Evolutionary conservation across 148 eudicot genomes (phyloP), one percentile per base, ranked within the genome.

Genomic region (Diospyros kaki): DNA sequence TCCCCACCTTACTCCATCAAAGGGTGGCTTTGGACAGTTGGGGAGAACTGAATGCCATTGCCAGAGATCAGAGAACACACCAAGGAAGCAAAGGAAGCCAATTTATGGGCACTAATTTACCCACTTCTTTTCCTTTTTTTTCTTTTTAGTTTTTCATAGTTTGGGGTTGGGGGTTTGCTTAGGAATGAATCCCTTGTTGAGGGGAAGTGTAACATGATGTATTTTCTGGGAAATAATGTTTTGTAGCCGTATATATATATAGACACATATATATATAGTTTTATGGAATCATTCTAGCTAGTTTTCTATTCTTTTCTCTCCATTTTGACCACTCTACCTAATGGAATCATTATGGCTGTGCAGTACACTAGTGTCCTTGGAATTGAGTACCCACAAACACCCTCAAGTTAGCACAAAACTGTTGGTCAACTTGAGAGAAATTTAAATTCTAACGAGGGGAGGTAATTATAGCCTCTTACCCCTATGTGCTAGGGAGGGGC

Each of bases 1-100:
- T 43, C 58, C 62, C 75, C 67, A 46, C 51, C 39, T n/a, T 62
- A 50, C 56, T 73, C 39, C 68, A 73, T 63, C 60, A 52, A 59
- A 63, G 61, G 76, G 46, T 60, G 44, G 66, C 65, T 60, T 38
- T 9, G 58, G 42, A 63, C 28, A 28, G 40, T 1, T 38, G 13
- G 68, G 75, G 69, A 74, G 9, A 41, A 15, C 0, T 2, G 11
- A 3, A 53, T 74, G n/a, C 40, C 17, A n/a, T 10, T 11, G 65
- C 38, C 28, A 28, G 28, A 28, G 28, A 28, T 28, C 28, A 48
- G 18, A 45, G 68, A 48, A 74, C 63, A 39, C 28, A 28, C 28
- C 28, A 28, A 14, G 48, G 48, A 4, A 42, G 51, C 15, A 64
- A 73, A 48, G 45, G 68, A 39, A 62, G 46, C 46, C 68, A 17